phyloP scores from a whole-genome alignment of 1,139 yeast genomes.

The Geotrichum fermentans region DNA sequence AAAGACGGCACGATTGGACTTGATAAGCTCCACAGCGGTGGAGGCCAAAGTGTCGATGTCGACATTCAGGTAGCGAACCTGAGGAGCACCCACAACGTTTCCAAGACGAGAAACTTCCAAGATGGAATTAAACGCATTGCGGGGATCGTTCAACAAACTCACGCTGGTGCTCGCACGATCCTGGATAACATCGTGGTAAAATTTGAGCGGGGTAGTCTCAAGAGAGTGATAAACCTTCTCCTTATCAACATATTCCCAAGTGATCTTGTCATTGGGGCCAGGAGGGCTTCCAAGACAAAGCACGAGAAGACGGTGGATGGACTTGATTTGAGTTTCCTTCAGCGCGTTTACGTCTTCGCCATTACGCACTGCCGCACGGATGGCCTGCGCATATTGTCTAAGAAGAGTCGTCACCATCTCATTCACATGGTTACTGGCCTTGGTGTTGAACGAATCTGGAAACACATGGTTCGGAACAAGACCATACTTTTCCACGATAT shows the following conservation, averaged over 20 bases:
- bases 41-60: slow-evolving; percentile 54
- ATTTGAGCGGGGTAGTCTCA: slow-evolving; percentile 58
- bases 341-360: slow-evolving; percentile 32
- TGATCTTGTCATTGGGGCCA: slow-evolving; percentile 57
- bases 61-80: slow-evolving; percentile 64
- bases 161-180: slow-evolving; percentile 52
- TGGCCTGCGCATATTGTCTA: slow-evolving; percentile 66
- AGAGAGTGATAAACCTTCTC: slow-evolving; percentile 55
- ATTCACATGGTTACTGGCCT: slow-evolving; percentile 54
- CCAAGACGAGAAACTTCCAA: slow-evolving; percentile 69
- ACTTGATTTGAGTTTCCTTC: slow-evolving; percentile 52
- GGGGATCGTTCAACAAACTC: slow-evolving; percentile 74
- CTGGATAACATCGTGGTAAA: slow-evolving; percentile 52
- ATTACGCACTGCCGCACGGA: slow-evolving; percentile 47
- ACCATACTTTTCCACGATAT: slow-evolving; percentile 71
- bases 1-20: slow-evolving; percentile 69
- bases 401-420: slow-evolving; percentile 59
- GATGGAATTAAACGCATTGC: slow-evolving; percentile 58
- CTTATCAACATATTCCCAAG: slow-evolving; percentile 73
- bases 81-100: slow-evolving; percentile 62
- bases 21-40: slow-evolving; percentile 61
- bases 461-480: slow-evolving; percentile 65
- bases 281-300: slow-evolving; percentile 76
- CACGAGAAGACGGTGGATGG: slow-evolving; percentile 58
- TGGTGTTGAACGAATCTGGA: slow-evolving; percentile 69